Evolutionary conservation across 768 basidiomycete species (phyloP).

Genomic region (Boletus fagicola): DNA sequence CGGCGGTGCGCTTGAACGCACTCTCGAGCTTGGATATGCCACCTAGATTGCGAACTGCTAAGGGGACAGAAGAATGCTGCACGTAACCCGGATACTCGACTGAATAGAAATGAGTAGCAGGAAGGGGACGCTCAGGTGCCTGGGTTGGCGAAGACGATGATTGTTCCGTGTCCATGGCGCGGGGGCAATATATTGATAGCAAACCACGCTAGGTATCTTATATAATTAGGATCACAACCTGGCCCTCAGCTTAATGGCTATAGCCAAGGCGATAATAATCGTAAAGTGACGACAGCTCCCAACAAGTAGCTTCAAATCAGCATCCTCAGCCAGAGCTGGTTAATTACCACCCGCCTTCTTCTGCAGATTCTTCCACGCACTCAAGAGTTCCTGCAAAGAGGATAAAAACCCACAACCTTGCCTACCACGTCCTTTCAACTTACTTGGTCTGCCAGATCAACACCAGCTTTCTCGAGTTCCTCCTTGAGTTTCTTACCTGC

Average conservation of each 20-base stretch:
- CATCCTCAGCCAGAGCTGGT: neutral
- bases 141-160: slow-evolving; percentile 16
- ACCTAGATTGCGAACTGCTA: slow-evolving; percentile 65
- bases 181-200: slow-evolving; percentile 2
- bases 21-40: slow-evolving; percentile 68
- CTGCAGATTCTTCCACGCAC: slow-evolving; percentile 36
- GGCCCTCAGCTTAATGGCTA: neutral
- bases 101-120: slow-evolving; percentile 65
- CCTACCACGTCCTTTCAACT: slow-evolving; percentile 10
- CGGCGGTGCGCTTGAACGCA: slow-evolving; percentile 69
- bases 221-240: neutral
- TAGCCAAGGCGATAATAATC: neutral
- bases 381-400: slow-evolving; percentile 44
- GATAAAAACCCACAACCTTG: neutral
- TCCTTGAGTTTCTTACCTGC: slow-evolving; percentile 45
- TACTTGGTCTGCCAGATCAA: slow-evolving; percentile 59
- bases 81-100: slow-evolving; percentile 93
- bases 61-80: slow-evolving; percentile 52
- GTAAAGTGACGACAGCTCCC: neutral
- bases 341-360: slow-evolving; percentile 27
- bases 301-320: neutral
- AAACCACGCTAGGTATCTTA: neutral
- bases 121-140: slow-evolving; percentile 46
- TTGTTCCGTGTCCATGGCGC: slow-evolving; percentile 14
- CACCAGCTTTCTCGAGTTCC: slow-evolving; percentile 56